Evolutionary conservation across 192 early-diverging fungal genomes (phyloP).

Genomic region (Umbelopsis isabellina): DNA sequence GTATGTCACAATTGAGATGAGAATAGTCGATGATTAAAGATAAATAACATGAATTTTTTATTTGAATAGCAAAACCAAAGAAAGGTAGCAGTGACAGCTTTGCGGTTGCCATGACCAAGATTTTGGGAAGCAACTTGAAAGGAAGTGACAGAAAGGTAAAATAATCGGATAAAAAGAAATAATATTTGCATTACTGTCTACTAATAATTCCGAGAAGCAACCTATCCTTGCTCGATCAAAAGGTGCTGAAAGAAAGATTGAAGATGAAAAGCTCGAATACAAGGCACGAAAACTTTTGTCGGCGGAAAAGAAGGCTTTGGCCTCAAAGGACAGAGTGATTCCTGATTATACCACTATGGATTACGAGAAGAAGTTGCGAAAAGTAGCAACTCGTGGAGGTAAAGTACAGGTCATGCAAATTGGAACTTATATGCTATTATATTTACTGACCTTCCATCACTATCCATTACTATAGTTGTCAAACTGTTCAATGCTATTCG

Average conservation of each 20-base stretch:
- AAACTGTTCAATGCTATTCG: slow-evolving; percentile 94
- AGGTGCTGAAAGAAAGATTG: slow-evolving; percentile 78
- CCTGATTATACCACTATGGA: slow-evolving; percentile 79
- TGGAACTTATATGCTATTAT: slow-evolving; percentile 18
- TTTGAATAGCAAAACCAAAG: slow-evolving; percentile 42
- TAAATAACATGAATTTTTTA: not conserved
- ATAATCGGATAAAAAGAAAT: not conserved
- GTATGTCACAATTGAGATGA: not conserved
- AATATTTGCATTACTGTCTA: not conserved
- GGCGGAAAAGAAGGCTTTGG: slow-evolving; percentile 70
- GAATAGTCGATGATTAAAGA: not conserved
- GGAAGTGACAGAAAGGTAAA: slow-evolving; percentile 45
- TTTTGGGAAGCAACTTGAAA: slow-evolving; percentile 57
- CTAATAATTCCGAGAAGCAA: slow-evolving; percentile 38
- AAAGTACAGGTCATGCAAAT: slow-evolving; percentile 15
- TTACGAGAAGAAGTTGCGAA: slow-evolving; percentile 87
- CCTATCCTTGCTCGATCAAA: slow-evolving; percentile 88
- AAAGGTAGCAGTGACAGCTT: slow-evolving; percentile 59
- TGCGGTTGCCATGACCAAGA: slow-evolving; percentile 70
- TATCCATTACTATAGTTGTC: slow-evolving; percentile 61
- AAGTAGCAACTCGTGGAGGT: slow-evolving; percentile 92
- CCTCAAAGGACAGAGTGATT: slow-evolving; percentile 71
- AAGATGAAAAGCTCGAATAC: slow-evolving; percentile 83
- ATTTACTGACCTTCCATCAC: not conserved
- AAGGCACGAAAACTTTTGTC: slow-evolving; percentile 78